These are phyloP conservation scores for Candida sojae DNA, from an alignment of 1,139 yeast genomes.

Conservation along the genomic window DNA sequence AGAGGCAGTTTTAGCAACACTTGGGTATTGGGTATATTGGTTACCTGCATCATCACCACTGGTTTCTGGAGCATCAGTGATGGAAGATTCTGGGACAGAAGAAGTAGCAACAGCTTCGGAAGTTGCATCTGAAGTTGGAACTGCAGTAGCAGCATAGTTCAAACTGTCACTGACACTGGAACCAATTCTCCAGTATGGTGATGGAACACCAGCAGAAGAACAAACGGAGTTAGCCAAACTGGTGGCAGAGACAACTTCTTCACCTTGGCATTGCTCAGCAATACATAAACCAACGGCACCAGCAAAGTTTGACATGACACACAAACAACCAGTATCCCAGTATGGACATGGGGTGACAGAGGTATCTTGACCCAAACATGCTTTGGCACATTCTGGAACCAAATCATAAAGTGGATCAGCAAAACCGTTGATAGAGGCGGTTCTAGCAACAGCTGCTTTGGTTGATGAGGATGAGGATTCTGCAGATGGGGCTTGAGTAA, in stretches of 20 bases:
- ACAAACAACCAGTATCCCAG: conserved; percentile 41
- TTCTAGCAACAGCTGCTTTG: conserved; percentile 34
- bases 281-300: conserved; percentile 32
- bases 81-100: conserved; percentile 1
- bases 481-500: not conserved
- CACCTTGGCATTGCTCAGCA: conserved; percentile 31
- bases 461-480: conserved; percentile 16
- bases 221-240: conserved; percentile 43
- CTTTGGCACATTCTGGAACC: conserved; percentile 25
- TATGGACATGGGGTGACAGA: conserved; percentile 34
- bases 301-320: conserved; percentile 34
- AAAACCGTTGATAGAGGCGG: conserved; percentile 38
- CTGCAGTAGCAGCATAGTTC: conserved; percentile 28
- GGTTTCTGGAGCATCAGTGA: conserved; percentile 7
- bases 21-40: conserved; percentile 27
- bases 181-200: conserved; percentile 40
- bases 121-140: not conserved
- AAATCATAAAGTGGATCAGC: conserved; percentile 32
- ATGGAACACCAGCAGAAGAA: conserved; percentile 42
- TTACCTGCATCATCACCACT: conserved; percentile 7
- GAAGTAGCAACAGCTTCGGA: not conserved
- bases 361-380: conserved; percentile 19
- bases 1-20: conserved; percentile 34
- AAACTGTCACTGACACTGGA: conserved; percentile 34
- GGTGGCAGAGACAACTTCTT: conserved; percentile 38